Percentiles rank a stretch among this genome's conserved stretches.
phyloP scores from a whole-genome alignment of 495 filamentous ascomycete genomes.

The Aspergillus cristatus region DNA sequence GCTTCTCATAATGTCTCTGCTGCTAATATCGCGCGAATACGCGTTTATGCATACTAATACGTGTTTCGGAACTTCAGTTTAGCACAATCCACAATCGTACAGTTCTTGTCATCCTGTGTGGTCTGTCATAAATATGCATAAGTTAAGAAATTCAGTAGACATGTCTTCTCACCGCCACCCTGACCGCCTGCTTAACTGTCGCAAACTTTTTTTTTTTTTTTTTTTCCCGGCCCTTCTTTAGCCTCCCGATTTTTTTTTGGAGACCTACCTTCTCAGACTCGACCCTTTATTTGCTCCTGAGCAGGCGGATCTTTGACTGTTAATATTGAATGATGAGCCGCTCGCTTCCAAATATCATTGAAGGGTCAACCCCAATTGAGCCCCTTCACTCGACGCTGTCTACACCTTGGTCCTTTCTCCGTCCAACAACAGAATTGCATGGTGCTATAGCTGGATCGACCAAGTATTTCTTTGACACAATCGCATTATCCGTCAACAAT shows the following conservation, averaged over 20 bases:
- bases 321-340: background rate
- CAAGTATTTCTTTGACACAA: slow-evolving; percentile 66
- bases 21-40: too few relatives aligned
- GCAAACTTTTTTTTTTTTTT: background rate
- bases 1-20: too few relatives aligned
- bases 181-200: too few relatives aligned
- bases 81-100: too few relatives aligned
- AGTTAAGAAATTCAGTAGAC: too few relatives aligned
- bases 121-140: too few relatives aligned
- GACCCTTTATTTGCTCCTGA: slow-evolving; percentile 44
- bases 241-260: slow-evolving; percentile 1
- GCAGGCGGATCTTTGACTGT: too few relatives aligned
- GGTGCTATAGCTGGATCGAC: slow-evolving; percentile 56
- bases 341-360: background rate
- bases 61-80: too few relatives aligned
- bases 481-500: slow-evolving; percentile 60
- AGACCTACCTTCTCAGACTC: background rate
- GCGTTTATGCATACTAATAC: too few relatives aligned
- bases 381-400: slow-evolving; percentile 18
- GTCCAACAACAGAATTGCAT: slow-evolving; percentile 54
- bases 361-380: slow-evolving; percentile 1
- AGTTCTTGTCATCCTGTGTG: too few relatives aligned
- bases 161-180: too few relatives aligned
- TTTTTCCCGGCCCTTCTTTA: background rate
- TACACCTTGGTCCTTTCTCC: slow-evolving; percentile 51